A percentile compares a stretch with the other conserved stretches of the same genome.
Conservation (phyloP, 768 basidiomycete genomes). For the Amanita fuliginea region DNA sequence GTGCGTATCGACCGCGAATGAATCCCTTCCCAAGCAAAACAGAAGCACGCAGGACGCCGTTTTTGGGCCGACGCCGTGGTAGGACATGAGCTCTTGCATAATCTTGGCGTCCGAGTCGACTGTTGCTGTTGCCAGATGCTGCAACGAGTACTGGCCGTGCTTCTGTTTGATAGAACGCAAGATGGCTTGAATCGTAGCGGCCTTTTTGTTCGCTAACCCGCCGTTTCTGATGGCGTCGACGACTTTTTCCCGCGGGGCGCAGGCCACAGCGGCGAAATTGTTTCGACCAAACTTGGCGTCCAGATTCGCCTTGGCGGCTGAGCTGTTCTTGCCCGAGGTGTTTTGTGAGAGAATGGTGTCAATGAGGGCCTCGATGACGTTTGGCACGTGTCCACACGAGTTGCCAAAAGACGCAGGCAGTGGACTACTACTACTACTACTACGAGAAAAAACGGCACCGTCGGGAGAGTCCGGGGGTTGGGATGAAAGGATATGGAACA, state of each 20-base stretch:
- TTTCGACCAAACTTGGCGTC: slow-evolving; percentile 39
- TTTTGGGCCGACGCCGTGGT: slow-evolving; percentile 51
- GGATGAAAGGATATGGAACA: slow-evolving; percentile 31
- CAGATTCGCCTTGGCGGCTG: slow-evolving; percentile 36
- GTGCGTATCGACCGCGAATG: slow-evolving; percentile 58
- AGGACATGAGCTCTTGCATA: slow-evolving; percentile 46
- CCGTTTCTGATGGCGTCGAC: slow-evolving; percentile 40
- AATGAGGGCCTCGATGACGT: slow-evolving; percentile 49
- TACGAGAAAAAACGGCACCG: neutral
- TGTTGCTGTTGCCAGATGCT: slow-evolving; percentile 30
- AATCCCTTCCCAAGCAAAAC: slow-evolving; percentile 48
- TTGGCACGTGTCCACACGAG: slow-evolving; percentile 35
- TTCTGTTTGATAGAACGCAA: slow-evolving; percentile 29
- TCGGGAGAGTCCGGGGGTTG: slow-evolving; percentile 21
- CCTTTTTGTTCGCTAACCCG: slow-evolving; percentile 52
- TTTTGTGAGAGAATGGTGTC: slow-evolving; percentile 52
- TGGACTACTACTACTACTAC: no score
- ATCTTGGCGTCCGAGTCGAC: slow-evolving; percentile 30
- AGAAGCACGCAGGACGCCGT: slow-evolving; percentile 53
- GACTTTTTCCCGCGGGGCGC: slow-evolving; percentile 28
- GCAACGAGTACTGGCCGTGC: slow-evolving; percentile 45
- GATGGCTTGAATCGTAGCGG: slow-evolving; percentile 39
- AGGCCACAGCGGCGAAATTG: slow-evolving; percentile 37
- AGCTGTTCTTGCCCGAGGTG: slow-evolving; percentile 38
- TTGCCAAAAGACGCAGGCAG: slow-evolving; percentile 12